Conservation (phyloP, 192 early-diverging fungal genomes). For the Coemansia sp. region DNA sequence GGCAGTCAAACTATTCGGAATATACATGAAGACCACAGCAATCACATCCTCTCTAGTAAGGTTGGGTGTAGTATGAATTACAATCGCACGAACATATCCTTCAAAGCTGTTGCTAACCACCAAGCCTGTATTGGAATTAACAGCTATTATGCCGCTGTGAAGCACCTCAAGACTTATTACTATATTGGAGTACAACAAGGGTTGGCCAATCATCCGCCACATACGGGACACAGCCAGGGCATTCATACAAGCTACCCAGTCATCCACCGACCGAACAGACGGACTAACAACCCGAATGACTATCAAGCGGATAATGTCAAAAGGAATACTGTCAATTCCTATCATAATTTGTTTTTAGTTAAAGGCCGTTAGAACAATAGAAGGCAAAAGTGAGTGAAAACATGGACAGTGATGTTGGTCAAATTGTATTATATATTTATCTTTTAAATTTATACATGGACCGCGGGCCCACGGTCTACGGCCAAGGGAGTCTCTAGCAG, state of each 20-base stretch:
- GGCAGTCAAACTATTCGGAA: neutral
- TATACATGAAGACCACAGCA: neutral
- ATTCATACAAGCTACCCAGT: neutral
- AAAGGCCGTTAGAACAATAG: neutral
- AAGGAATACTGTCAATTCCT: neutral
- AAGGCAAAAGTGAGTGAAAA: too few species aligned
- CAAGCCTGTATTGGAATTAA: neutral
- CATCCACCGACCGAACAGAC: neutral
- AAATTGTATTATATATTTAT: too few species aligned
- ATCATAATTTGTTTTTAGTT: neutral
- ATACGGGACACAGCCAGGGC: neutral
- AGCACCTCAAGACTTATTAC: neutral
- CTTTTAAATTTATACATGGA: too few species aligned
- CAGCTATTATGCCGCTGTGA: too few species aligned
- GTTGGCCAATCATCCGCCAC: neutral
- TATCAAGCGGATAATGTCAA: neutral
- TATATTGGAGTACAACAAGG: neutral
- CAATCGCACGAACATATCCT: neutral
- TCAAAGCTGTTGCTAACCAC: neutral
- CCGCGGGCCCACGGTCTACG: too few species aligned
- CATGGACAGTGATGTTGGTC: too few species aligned
- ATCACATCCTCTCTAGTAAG: neutral
- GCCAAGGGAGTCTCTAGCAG: too few species aligned
- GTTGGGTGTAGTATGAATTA: neutral
- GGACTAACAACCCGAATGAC: neutral